Conservation (phyloP, 202 grass and related monocot species). For the Dendrocalamus latiflorus region DNA sequence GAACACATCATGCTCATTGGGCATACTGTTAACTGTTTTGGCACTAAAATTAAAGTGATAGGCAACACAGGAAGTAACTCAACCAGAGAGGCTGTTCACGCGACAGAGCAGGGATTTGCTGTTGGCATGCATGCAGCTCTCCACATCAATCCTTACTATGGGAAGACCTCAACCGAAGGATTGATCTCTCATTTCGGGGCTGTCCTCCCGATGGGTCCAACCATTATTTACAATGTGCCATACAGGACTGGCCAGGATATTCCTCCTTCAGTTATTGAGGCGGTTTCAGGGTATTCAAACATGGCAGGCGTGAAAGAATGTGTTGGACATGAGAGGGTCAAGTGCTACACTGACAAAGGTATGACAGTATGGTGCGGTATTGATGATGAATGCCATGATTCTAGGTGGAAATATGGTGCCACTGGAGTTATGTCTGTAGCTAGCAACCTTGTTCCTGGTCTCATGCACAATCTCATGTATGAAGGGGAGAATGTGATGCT, state of each 20-base stretch:
- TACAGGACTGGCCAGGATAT: constrained; percentile 80
- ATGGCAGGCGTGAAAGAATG: constrained; percentile 91
- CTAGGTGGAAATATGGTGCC: constrained; percentile 71
- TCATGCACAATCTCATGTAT: constrained; percentile 74
- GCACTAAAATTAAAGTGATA: constrained; percentile 83
- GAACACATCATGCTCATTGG: constrained; percentile 89
- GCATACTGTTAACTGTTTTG: constrained; percentile 94
- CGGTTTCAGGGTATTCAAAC: constrained; percentile 41
- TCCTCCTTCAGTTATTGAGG: constrained; percentile 54
- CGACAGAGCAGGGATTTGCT: constrained; percentile 78
- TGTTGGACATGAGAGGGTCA: constrained; percentile 68
- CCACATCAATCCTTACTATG: constrained; percentile 95
- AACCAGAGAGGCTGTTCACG: constrained; percentile 74
- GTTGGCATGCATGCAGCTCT: constrained; percentile 89
- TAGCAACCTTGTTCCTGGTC: constrained; percentile 77
- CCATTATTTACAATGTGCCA: constrained; percentile 87
- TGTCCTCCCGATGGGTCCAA: constrained; percentile 81
- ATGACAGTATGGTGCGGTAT: constrained; percentile 81
- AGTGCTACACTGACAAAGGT: constrained; percentile 57
- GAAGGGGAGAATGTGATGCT: constrained; percentile 46
- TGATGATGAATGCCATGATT: constrained; percentile 80
- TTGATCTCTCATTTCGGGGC: constrained; percentile 68
- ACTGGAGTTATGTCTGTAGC: constrained; percentile 84
- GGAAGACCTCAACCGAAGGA: constrained; percentile 74
- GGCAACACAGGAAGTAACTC: constrained; percentile 90